A percentile compares a stretch with the other conserved stretches of the same genome.
Evolutionary conservation across 306 rosid species (phyloP).

Genomic region (Abrus pulchellus): DNA sequence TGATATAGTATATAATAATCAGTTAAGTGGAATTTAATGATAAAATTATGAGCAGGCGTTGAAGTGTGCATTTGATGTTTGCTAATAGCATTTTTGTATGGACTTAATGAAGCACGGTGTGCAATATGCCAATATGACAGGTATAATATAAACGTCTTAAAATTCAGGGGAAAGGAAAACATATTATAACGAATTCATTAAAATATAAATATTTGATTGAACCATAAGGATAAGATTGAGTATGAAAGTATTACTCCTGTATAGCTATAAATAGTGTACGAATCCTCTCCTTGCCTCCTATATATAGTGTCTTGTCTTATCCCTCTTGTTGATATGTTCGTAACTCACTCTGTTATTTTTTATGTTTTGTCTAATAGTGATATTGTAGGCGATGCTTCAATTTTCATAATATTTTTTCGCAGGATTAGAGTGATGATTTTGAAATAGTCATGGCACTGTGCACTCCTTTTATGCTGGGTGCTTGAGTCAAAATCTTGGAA

Average conservation of each 20-base stretch:
- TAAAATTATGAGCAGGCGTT: background rate
- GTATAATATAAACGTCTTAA: too few relatives aligned
- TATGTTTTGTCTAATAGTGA: background rate
- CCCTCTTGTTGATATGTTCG: too few relatives aligned
- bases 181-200: background rate
- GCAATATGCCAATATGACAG: too few relatives aligned
- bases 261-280: background rate
- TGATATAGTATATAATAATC: background rate
- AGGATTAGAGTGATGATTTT: slow-evolving; percentile 50
- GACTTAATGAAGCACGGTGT: background rate
- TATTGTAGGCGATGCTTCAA: slow-evolving; percentile 16
- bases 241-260: background rate
- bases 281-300: background rate
- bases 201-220: background rate
- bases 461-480: slow-evolving; percentile 17
- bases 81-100: background rate
- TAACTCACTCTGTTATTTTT: background rate
- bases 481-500: slow-evolving; percentile 28
- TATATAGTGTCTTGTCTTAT: background rate
- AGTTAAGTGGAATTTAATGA: background rate
- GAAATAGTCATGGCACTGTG: background rate
- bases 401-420: slow-evolving; percentile 11
- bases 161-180: background rate
- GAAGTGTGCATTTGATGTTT: background rate
- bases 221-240: background rate